Evolutionary conservation across 345 rosid species (phyloP).

Genomic region (Theobroma cacao): DNA sequence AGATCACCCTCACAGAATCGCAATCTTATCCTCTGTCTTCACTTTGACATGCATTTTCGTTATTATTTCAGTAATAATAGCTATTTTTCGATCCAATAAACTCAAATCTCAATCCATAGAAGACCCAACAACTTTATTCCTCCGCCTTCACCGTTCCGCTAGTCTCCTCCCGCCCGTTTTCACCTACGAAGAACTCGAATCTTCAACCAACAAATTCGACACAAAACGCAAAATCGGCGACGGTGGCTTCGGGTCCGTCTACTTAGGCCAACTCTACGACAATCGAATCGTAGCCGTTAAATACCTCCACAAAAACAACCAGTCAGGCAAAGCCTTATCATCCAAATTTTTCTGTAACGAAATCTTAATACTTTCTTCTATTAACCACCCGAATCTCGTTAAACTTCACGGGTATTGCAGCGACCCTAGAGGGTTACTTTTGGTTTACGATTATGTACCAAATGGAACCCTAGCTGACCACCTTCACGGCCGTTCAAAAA

Average conservation of each 20-base stretch:
- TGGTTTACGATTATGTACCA: conserved; percentile 79
- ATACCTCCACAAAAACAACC: conserved; percentile 70
- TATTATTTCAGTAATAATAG: conserved; percentile 37
- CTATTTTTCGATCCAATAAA: conserved; percentile 52
- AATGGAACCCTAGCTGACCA: conserved; percentile 93
- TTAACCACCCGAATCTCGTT: conserved; percentile 80
- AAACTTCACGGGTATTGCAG: conserved; percentile 94
- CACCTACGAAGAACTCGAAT: conserved; percentile 87
- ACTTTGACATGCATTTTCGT: conserved; percentile 53
- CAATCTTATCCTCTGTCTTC: conserved; percentile 47
- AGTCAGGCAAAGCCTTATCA: conserved; percentile 51
- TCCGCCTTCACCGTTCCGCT: conserved; percentile 68
- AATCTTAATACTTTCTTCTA: conserved; percentile 80
- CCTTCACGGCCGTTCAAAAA: conserved; percentile 53
- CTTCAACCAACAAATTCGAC: conserved; percentile 76
- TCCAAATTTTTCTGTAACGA: conserved; percentile 87
- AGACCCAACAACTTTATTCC: conserved; percentile 79
- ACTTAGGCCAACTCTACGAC: conserved; percentile 67
- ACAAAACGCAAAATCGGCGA: conserved; percentile 81
- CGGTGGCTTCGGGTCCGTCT: conserved; percentile 93
- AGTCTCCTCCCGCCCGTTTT: conserved; percentile 81
- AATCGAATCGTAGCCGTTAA: conserved; percentile 79
- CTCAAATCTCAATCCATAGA: conserved; percentile 38
- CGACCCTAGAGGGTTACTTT: conserved; percentile 89
- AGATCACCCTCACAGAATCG: conserved; percentile 36